Conservation (phyloP, 1,284 basidiomycete genomes). For the Singerocomus inundabilis region DNA sequence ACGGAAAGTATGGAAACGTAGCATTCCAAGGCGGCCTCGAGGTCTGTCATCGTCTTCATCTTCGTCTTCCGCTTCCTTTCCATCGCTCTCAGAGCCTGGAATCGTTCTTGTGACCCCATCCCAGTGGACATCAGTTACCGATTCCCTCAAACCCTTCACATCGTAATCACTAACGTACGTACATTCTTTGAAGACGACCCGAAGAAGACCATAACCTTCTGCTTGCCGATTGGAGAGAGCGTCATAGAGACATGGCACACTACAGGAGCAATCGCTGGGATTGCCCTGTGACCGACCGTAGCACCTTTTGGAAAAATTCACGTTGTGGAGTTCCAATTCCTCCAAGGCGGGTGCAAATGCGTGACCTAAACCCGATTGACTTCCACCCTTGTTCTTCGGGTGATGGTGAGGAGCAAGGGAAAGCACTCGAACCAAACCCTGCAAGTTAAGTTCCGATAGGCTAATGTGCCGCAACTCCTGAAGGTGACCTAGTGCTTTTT, state of each 20-base stretch:
- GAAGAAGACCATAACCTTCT: slow-evolving; percentile 14
- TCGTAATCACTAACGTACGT: slow-evolving; percentile 10
- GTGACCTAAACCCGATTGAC: not conserved
- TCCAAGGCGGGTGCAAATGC: slow-evolving; percentile 33
- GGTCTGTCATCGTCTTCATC: not conserved
- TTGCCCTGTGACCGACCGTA: slow-evolving; percentile 7
- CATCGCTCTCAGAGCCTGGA: slow-evolving; percentile 1
- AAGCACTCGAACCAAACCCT: slow-evolving; percentile 13
- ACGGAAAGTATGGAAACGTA: not conserved
- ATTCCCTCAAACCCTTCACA: slow-evolving; percentile 6
- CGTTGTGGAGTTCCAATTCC: slow-evolving; percentile 27
- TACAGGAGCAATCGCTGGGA: slow-evolving; percentile 7
- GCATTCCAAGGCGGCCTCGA: not conserved
- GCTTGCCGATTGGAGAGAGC: slow-evolving; percentile 18
- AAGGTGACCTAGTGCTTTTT: slow-evolving; percentile 14
- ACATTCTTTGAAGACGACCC: slow-evolving; percentile 18
- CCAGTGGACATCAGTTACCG: slow-evolving; percentile 20
- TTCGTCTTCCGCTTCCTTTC: slow-evolving; percentile 1
- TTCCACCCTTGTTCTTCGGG: not conserved
- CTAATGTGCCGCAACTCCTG: slow-evolving; percentile 14
- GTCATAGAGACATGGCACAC: slow-evolving; percentile 15
- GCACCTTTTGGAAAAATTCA: slow-evolving; percentile 27
- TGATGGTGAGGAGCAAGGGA: not conserved
- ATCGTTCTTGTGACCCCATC: slow-evolving; percentile 15
- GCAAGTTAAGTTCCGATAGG: slow-evolving; percentile 8